These are phyloP conservation scores for Penicillium crystallinum DNA, from an alignment of 495 filamentous ascomycete species.

Conservation along the genomic window DNA sequence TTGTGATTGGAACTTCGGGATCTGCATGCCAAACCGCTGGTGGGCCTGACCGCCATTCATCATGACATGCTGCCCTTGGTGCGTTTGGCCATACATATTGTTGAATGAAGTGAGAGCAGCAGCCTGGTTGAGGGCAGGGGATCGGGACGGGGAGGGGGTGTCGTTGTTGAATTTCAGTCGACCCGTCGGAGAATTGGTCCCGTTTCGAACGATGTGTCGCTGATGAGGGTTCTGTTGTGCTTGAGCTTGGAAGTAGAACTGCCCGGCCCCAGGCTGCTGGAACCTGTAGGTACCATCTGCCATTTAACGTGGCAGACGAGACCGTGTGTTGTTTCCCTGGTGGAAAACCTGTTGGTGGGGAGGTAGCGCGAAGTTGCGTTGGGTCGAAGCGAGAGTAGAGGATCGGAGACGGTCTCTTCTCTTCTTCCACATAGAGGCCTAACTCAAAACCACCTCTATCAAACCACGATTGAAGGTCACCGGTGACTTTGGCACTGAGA, in stretches of 20 bases:
- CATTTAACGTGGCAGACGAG: slow-evolving; percentile 60
- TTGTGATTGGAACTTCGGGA: slow-evolving; percentile 68
- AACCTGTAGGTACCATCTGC: slow-evolving; percentile 79
- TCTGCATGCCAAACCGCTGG: slow-evolving; percentile 59
- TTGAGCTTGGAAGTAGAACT: slow-evolving; percentile 56
- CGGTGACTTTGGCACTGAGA: slow-evolving; percentile 5
- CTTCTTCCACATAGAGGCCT: slow-evolving; percentile 49
- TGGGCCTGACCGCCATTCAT: slow-evolving; percentile 60
- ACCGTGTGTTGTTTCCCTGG: slow-evolving; percentile 33
- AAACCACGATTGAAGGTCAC: slow-evolving; percentile 4
- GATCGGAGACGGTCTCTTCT: slow-evolving; percentile 46
- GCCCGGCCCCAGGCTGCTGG: slow-evolving; percentile 65
- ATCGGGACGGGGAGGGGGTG: slow-evolving; percentile 67
- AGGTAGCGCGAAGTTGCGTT: slow-evolving; percentile 17
- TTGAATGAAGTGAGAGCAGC: slow-evolving; percentile 59
- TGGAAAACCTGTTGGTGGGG: slow-evolving; percentile 20
- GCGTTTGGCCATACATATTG: slow-evolving; percentile 76
- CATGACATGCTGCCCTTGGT: slow-evolving; percentile 78
- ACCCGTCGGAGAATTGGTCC: slow-evolving; percentile 47
- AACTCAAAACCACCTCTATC: slow-evolving; percentile 30
- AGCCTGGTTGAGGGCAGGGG: slow-evolving; percentile 59
- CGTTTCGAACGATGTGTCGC: slow-evolving; percentile 50
- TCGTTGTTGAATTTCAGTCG: slow-evolving; percentile 51
- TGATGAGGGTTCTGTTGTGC: slow-evolving; percentile 46
- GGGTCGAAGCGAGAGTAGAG: slow-evolving; percentile 30